A percentile compares a stretch with the other conserved stretches of the same genome.
phyloP scores from a whole-genome alignment of 1,284 basidiomycete genomes.

The Papiliotrema terrestris region DNA sequence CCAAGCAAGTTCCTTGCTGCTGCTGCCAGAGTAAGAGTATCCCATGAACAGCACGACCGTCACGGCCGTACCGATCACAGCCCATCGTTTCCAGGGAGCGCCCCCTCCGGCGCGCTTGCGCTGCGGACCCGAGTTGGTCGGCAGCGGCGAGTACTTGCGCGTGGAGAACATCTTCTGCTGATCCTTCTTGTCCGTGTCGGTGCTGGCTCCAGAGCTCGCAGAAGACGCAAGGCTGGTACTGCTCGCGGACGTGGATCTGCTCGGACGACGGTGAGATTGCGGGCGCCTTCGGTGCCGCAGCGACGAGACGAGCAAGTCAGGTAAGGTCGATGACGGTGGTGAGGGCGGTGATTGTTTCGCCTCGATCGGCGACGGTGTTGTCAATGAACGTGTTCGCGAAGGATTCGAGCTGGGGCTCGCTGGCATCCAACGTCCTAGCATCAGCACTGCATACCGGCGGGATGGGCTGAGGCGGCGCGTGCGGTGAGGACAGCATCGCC shows the following conservation, averaged over 20 bases:
- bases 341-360: not conserved
- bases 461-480: no score
- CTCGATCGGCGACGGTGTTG: not conserved
- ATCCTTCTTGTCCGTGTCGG: slow-evolving; percentile 4
- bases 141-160: slow-evolving; percentile 43
- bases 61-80: slow-evolving; percentile 21
- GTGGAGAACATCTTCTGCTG: slow-evolving; percentile 34
- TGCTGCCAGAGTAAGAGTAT: slow-evolving; percentile 9
- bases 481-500: no score
- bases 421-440: no score
- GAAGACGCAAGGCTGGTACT: no score
- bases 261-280: not conserved
- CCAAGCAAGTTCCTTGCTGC: slow-evolving; percentile 14
- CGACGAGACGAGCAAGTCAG: not conserved
- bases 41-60: slow-evolving; percentile 25
- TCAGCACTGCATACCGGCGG: no score
- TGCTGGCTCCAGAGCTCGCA: not conserved
- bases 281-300: not conserved
- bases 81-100: slow-evolving; percentile 40
- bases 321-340: not conserved
- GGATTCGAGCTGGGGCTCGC: no score
- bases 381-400: no score
- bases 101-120: slow-evolving; percentile 33
- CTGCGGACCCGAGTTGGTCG: slow-evolving; percentile 23
- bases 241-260: not conserved